Evolutionary conservation across 345 rosid species (phyloP), one percentile per base, ranked within the genome.

Genomic region (Physaria fendleri): DNA sequence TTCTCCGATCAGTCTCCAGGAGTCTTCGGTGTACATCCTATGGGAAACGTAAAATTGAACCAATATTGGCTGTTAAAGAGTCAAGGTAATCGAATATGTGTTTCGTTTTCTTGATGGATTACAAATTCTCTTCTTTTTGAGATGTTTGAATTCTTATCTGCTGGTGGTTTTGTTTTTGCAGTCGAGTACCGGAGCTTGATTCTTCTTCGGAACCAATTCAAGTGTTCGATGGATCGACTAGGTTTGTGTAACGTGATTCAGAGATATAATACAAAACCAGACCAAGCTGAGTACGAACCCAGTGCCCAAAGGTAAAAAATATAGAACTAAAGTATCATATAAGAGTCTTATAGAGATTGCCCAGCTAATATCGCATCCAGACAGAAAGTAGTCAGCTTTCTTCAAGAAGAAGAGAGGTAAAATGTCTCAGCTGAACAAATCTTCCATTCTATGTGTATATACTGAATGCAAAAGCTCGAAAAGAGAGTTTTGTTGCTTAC

Each of bases 171-270:
- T 30, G n/a, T 30, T 11, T 38, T 34, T 62, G 50, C 56, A 78
- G 78, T 66, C 68, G 77, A 41, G 68, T 52, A 2, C 79, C 86
- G 13, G 79, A 79, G 66, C 79, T 82, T 42, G 83, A 82, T 62
- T 84, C 92, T 25, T 55, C 81, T 68, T 82, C 95, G 2, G 81
- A 84, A 20, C 85, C 81, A 37, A 74, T 88, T 48, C 80, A 82
- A 59, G 7, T 86, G 16, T 89, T 87, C 38, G 85, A 90, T 67
- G 97, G 97, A 66, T 66, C 86, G 5, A 77, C 97, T 35, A 90
- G 97, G 95, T 83, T 48, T 27, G 68, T 3, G 0, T 6, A 59
- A 59, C 17, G 50, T 61, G 57, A 22, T 29, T 55, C 58, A 62
- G 63, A 54, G 58, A 55, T 62, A 55, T 62, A 32, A 46, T 62